Evolutionary conservation across 176 grass and related monocot genomes (phyloP), one percentile per base, ranked within the genome.

Genomic region (Oryza punctata): DNA sequence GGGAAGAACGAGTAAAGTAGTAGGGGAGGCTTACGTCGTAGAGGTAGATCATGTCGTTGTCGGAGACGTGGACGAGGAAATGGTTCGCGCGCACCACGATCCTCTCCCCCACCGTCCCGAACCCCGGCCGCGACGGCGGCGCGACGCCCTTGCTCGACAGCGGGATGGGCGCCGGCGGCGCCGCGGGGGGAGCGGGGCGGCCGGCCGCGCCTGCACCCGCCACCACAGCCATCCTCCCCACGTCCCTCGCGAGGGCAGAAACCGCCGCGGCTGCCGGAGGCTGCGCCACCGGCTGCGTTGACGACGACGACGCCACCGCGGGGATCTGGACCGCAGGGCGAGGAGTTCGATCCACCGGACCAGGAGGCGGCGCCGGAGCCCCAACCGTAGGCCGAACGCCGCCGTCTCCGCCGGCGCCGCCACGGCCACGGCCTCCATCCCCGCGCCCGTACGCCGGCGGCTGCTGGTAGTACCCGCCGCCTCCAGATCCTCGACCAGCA

Each of bases 21-120:
- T 52, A 19, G 35, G 49, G 16, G 49, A 54, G 16, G 52, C 87
- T 93, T 73, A 97, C 94, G 27, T 97, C 85, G 40, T 97, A 97
- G n/a, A 90, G 94, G 69, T 49, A 92, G 18, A 54, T 54, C 49
- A 92, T 44, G 68, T 86, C 90, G 28, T 82, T 77, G 25, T 84
- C 72, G 16, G 82, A 68, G 1, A 94, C 21, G 6, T 59, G 1
- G 0, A 82, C 94, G 5, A 83, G 77, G 76, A 94, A 97, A 38
- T 97, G 94, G 71, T 97, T 97, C 0, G 94, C 94, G 12, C 63
- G 72, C 0, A 94, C 82, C 2, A 78, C 0, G 5, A 88, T 27
- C 59, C 0, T 74, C n/a, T 1, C 79, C 47, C 94, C 91, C 0
- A 0, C 3, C 47, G 8, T 81, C 10, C 91, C 89, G 43, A 47